Evolutionary conservation across 2,329 filamentous ascomycete genomes (phyloP).

Genomic region (Phoma sp.): DNA sequence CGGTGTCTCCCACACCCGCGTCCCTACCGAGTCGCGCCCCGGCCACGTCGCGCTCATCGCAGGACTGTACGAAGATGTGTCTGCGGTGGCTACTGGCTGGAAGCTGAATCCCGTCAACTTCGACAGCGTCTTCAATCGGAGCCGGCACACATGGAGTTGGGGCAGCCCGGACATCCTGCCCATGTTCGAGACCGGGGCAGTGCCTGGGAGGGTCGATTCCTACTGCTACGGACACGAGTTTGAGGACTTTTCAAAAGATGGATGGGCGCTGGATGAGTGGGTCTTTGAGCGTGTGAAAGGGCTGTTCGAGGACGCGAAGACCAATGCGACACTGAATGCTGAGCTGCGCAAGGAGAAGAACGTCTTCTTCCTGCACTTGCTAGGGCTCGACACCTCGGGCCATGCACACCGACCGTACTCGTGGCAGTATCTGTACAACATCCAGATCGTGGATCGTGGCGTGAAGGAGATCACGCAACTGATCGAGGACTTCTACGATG

Average conservation of each 20-base stretch:
- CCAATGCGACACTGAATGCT: constrained; percentile 75
- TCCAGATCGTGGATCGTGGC: constrained; percentile 91
- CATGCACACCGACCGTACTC: constrained; percentile 90
- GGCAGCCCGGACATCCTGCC: constrained; percentile 95
- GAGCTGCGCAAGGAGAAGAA: constrained; percentile 81
- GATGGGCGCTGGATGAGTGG: constrained; percentile 84
- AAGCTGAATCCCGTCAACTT: constrained; percentile 98
- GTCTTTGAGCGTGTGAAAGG: constrained; percentile 94
- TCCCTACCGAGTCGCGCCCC: constrained; percentile 94
- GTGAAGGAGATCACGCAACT: constrained; percentile 82
- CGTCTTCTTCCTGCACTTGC: constrained; percentile 93
- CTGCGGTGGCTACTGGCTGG: constrained; percentile 96
- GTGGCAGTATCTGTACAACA: constrained; percentile 91
- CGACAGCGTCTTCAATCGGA: constrained; percentile 97
- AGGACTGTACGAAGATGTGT: constrained; percentile 96
- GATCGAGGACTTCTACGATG: constrained; percentile 83
- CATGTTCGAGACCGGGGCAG: constrained; percentile 96
- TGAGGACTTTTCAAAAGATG: constrained; percentile 88
- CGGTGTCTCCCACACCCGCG: constrained; percentile 94
- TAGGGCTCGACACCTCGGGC: constrained; percentile 90
- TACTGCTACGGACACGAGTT: constrained; percentile 81
- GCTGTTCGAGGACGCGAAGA: constrained; percentile 80
- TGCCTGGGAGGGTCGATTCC: constrained; percentile 85
- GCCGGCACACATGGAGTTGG: constrained; percentile 98
- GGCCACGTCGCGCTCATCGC: constrained; percentile 97